Base-by-base conservation (phyloP, 495 filamentous ascomycete species). In the Neurospora intermedia region DNA sequence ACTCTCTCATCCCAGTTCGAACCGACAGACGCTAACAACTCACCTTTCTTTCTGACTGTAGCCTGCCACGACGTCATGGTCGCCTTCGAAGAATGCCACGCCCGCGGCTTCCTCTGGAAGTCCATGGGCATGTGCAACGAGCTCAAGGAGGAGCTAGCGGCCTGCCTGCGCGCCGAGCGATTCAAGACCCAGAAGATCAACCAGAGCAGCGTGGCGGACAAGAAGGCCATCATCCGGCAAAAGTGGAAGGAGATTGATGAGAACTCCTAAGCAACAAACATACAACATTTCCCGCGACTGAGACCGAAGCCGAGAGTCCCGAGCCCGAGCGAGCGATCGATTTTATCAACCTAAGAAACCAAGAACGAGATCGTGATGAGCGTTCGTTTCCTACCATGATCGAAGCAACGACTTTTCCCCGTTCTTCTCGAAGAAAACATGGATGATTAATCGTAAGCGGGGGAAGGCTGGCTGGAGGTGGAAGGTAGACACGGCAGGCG, bases 61-160 rank as follows among this genome's bases (percentile, higher is more conserved):
- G 96, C 89, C 74, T 99, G 96, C 87, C 92, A 94, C 82, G 94
- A 94, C 75, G 87, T 98, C 77, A 97, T 98, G 91, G 88, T 83
- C 23, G 91, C 92, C 69, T 91, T 99, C 73, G 96, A 98, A 71
- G 94, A 97, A 85, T 99, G 96, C 84, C 96, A 99, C 80, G 94
- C 93, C 15, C 87, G 88, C 48, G 95, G 95, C 39, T 98, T 98
- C 84, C 79, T 98, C 10, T 92, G 90, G 87, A 97, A 96, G 80
- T 88, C 91, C 2, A 82, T 92, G 54, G 96, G 96, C 59, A 93
- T 91, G 86, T 99, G 96, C 89, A 98, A 92, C 78, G 87, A 90
- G 42, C 88, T 90, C 69, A 99, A 99, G 81, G 82, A 85, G 39
- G 83, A 93, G 35, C 91, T 99, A 70, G 94, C 91, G 81, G 84